A percentile compares a stretch with the other conserved stretches of the same genome.
phyloP scores from a whole-genome alignment of 1,284 basidiomycete genomes.

The Volvariella surrecta region DNA sequence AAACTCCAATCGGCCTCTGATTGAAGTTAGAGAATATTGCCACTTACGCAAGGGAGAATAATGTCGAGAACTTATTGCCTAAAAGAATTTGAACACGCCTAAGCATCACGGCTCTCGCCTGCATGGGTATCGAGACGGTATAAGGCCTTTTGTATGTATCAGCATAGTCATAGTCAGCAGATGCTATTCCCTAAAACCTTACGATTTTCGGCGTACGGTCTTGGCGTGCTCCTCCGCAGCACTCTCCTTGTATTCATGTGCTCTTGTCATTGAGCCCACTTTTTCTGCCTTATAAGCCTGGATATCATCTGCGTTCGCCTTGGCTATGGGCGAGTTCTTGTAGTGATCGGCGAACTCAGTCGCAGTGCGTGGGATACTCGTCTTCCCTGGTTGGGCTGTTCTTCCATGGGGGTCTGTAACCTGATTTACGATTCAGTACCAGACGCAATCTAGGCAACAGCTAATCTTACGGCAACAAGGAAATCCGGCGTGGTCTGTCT shows the following conservation, averaged over 20 bases:
- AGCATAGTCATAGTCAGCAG: background rate
- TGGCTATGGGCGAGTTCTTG: constrained; percentile 23
- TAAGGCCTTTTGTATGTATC: constrained; percentile 33
- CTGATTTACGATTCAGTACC: too few species aligned
- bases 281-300: constrained; percentile 27
- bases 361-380: constrained; percentile 42
- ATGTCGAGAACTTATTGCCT: constrained; percentile 37
- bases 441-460: too few species aligned
- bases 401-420: constrained; percentile 50
- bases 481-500: constrained; percentile 31
- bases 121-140: constrained; percentile 47
- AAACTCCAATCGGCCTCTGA: too few species aligned
- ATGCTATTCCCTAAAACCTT: constrained; percentile 1
- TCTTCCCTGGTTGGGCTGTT: constrained; percentile 23
- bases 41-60: constrained; percentile 21
- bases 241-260: constrained; percentile 33
- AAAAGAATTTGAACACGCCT: constrained; percentile 57
- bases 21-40: too few species aligned
- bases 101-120: constrained; percentile 54
- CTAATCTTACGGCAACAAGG: constrained; percentile 22
- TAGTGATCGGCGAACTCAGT: constrained; percentile 46
- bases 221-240: constrained; percentile 37
- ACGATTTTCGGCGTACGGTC: constrained; percentile 22
- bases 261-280: constrained; percentile 22
- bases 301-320: constrained; percentile 32